phyloP scores from a whole-genome alignment of 2,329 filamentous ascomycete species.

The Fusarium sp. region DNA sequence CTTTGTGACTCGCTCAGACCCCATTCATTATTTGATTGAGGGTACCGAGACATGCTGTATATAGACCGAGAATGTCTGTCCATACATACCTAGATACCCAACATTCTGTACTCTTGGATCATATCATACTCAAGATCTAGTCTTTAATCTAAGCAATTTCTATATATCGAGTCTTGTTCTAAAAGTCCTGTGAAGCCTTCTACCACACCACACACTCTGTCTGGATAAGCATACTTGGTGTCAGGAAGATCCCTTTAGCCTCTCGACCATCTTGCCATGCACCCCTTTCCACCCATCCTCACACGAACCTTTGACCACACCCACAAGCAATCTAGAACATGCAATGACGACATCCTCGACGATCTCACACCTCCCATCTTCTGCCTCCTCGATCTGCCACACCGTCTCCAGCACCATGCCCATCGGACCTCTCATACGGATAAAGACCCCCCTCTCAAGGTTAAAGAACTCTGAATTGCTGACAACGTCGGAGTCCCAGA shows the following conservation, averaged over 20 bases:
- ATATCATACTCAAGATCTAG: neutral
- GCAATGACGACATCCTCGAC: constrained; percentile 63
- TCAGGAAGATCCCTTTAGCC: constrained; percentile 46
- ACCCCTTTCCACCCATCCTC: constrained; percentile 63
- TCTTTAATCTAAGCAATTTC: neutral
- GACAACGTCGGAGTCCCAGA: constrained; percentile 66
- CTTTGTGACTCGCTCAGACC: neutral
- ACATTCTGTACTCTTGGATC: neutral
- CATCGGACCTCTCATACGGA: constrained; percentile 63
- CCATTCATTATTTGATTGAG: neutral
- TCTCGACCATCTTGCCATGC: constrained; percentile 60
- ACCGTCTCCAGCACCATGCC: constrained; percentile 65
- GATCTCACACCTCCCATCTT: constrained; percentile 54
- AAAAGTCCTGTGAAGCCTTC: neutral
- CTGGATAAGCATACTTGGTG: constrained; percentile 1
- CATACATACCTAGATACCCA: neutral
- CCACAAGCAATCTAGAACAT: constrained; percentile 62
- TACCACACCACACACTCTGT: neutral
- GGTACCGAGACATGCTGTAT: constrained; percentile 2
- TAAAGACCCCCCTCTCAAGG: constrained; percentile 62
- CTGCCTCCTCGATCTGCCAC: constrained; percentile 57
- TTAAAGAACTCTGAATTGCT: constrained; percentile 67
- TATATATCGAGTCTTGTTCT: neutral
- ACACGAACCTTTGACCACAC: constrained; percentile 63
- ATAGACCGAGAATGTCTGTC: neutral